Conservation (phyloP, 2,329 filamentous ascomycete genomes). For the Lithohypha guttulata region DNA sequence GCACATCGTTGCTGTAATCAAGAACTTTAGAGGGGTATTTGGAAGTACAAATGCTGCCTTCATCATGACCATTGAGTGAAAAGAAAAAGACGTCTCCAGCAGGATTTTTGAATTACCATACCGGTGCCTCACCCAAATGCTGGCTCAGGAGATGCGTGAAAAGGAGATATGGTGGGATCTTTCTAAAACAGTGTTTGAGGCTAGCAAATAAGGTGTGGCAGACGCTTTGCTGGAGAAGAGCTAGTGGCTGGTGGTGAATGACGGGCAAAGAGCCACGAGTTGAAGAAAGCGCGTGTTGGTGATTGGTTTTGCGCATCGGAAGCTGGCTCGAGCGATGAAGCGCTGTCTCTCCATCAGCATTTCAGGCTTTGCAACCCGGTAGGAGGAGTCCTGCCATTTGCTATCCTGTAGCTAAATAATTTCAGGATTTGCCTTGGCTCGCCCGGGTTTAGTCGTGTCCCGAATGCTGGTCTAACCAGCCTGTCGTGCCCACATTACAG, state of each 20-base stretch:
- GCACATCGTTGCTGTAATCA: no score
- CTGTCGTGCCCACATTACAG: conserved; percentile 2
- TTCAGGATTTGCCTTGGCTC: conserved; percentile 5
- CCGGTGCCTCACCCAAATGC: neutral
- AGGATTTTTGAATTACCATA: neutral
- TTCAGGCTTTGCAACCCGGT: conserved; percentile 1
- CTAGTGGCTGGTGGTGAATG: conserved; percentile 6
- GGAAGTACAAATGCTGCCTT: no score
- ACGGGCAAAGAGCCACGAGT: conserved; percentile 2
- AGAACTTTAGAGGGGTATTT: no score
- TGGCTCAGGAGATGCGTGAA: conserved; percentile 14
- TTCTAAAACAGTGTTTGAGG: neutral
- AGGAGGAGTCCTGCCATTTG: neutral
- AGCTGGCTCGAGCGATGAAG: neutral
- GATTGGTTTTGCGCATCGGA: conserved; percentile 4
- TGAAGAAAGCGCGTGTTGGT: neutral
- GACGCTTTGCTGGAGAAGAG: neutral
- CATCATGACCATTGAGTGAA: no score
- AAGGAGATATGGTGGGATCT: conserved; percentile 12
- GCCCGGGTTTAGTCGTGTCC: neutral
- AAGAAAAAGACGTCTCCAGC: no score
- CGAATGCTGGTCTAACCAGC: conserved; percentile 1
- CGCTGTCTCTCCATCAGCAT: conserved; percentile 8
- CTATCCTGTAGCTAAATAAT: no score
- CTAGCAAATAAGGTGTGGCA: conserved; percentile 5